These are phyloP conservation scores for Metschnikowia colocasiae DNA, from an alignment of 805 yeast genomes.

Conservation along the genomic window DNA sequence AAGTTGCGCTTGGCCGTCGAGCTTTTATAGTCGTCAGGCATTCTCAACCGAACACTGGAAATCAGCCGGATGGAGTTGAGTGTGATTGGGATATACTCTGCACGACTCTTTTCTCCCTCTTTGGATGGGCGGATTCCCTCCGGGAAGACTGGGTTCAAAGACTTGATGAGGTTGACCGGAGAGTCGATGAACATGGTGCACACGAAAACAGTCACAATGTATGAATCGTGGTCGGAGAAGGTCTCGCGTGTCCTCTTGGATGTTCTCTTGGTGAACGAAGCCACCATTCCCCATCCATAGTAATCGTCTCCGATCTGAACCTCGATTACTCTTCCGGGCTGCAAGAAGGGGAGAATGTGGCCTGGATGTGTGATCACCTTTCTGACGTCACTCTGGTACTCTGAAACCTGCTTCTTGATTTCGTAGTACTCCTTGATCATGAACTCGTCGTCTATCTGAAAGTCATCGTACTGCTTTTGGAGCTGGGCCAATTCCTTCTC, in stretches of 20 bases:
- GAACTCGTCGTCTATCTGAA: constrained; percentile 69
- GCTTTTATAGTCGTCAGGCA: constrained; percentile 71
- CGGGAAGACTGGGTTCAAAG: constrained; percentile 73
- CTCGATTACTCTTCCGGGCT: constrained; percentile 81
- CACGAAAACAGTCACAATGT: constrained; percentile 80
- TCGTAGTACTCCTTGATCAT: constrained; percentile 80
- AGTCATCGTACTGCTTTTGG: constrained; percentile 43
- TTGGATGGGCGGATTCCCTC: constrained; percentile 85
- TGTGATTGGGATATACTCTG: constrained; percentile 82
- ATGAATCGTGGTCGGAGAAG: constrained; percentile 83
- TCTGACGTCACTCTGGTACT: constrained; percentile 71
- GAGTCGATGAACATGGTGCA: constrained; percentile 75
- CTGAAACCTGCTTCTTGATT: constrained; percentile 63
- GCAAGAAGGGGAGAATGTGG: constrained; percentile 75
- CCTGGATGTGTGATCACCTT: constrained; percentile 90
- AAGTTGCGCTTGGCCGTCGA: constrained; percentile 55
- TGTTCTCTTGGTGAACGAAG: constrained; percentile 67
- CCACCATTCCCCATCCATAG: constrained; percentile 97
- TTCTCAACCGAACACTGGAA: constrained; percentile 73
- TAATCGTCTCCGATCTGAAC: constrained; percentile 59
- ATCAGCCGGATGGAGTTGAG: constrained; percentile 69
- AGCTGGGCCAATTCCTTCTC: constrained; percentile 61
- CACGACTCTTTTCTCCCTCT: constrained; percentile 64
- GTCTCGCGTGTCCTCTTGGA: constrained; percentile 57
- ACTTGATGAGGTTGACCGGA: constrained; percentile 77